Conservation (phyloP, 2,329 filamentous ascomycete genomes). For the Talaromyces marneffei region DNA sequence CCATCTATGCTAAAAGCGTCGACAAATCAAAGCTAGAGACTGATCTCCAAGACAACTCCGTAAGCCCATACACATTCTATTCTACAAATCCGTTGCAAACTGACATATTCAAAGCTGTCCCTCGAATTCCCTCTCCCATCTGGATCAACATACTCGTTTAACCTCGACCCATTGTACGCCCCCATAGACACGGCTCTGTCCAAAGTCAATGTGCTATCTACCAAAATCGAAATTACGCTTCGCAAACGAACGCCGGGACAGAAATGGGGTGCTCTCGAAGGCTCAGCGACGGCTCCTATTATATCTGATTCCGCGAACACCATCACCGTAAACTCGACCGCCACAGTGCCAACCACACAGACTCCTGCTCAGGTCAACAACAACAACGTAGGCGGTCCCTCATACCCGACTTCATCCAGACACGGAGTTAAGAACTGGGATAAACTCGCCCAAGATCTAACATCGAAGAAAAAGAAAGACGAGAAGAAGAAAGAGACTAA, state of each 20-base stretch:
- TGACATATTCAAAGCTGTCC: slow-evolving; percentile 37
- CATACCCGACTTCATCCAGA: slow-evolving; percentile 82
- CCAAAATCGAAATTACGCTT: slow-evolving; percentile 73
- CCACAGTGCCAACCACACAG: slow-evolving; percentile 12
- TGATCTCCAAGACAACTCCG: slow-evolving; percentile 46
- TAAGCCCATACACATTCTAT: slow-evolving; percentile 23
- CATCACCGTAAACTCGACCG: neutral
- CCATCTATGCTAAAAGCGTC: slow-evolving; percentile 60
- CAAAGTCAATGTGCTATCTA: slow-evolving; percentile 61
- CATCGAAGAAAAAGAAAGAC: slow-evolving; percentile 34
- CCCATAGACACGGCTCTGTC: slow-evolving; percentile 58
- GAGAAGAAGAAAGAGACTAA: slow-evolving; percentile 23
- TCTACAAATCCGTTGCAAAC: slow-evolving; percentile 4
- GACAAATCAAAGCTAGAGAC: slow-evolving; percentile 51
- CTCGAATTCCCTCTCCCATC: slow-evolving; percentile 55
- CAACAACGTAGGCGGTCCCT: slow-evolving; percentile 40
- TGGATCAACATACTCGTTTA: slow-evolving; percentile 54
- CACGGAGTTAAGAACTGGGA: slow-evolving; percentile 90
- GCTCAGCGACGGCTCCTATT: slow-evolving; percentile 26
- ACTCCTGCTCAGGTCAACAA: neutral
- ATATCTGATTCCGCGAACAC: slow-evolving; percentile 16
- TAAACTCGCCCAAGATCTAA: slow-evolving; percentile 55
- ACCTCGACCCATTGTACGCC: slow-evolving; percentile 61
- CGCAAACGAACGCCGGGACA: slow-evolving; percentile 59
- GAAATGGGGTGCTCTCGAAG: slow-evolving; percentile 63